Evolutionary conservation across 306 rosid genomes (phyloP).

Genomic region (Lathyrus tuberosus): DNA sequence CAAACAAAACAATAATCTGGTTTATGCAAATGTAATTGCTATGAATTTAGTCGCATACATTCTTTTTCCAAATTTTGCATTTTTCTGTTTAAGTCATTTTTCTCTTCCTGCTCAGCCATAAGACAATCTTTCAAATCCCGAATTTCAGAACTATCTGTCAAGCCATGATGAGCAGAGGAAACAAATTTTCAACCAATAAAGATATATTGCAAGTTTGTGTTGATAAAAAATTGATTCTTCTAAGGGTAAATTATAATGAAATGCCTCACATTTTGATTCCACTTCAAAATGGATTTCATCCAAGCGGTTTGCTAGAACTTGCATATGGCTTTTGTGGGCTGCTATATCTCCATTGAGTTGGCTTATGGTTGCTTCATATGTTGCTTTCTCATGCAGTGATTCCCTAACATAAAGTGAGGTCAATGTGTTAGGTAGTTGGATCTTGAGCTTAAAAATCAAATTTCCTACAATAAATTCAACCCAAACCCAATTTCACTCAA

Average conservation of each 20-base stretch:
- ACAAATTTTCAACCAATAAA: constrained; percentile 4
- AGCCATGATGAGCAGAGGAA: constrained; percentile 16
- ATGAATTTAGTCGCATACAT: constrained; percentile 48
- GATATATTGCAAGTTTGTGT: constrained; percentile 3
- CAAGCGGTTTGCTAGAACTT: constrained; percentile 58
- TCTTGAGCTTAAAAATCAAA: neutral
- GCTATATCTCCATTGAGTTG: constrained; percentile 63
- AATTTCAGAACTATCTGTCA: constrained; percentile 63
- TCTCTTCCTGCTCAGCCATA: constrained; percentile 75
- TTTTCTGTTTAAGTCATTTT: constrained; percentile 53
- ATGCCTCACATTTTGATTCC: constrained; percentile 73
- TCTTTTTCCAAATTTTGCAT: constrained; percentile 67
- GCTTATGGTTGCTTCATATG: constrained; percentile 53
- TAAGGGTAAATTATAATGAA: constrained; percentile 8
- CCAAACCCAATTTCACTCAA: neutral
- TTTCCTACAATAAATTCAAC: neutral
- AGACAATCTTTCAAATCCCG: constrained; percentile 78
- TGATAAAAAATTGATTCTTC: constrained; percentile 1
- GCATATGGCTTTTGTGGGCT: constrained; percentile 60
- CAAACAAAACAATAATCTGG: constrained; percentile 17
- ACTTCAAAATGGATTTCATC: constrained; percentile 59
- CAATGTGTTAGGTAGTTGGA: neutral
- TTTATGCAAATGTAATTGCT: neutral
- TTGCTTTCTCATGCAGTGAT: constrained; percentile 51
- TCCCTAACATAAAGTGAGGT: constrained; percentile 47